Base-by-base conservation (phyloP, 129 eudicot species). In the Logfia minima region DNA sequence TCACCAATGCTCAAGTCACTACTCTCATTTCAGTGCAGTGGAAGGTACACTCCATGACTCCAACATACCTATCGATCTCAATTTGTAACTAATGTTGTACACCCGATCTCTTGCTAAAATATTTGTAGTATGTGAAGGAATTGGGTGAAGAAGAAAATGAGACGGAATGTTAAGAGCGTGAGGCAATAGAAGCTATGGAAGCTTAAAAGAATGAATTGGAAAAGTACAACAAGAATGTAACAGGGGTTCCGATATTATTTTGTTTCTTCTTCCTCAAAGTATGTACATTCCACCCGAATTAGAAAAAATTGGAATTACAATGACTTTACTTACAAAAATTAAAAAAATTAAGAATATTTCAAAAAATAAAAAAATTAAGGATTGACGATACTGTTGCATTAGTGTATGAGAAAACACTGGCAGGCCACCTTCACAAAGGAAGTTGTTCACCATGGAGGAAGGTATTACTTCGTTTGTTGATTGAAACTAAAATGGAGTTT, bases 381-480 rank as follows among this genome's bases (percentile, higher is more conserved):
- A 91, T 94, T 80, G 96, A 94, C 84, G 98, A 91, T 37, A 94
- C 98, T 66, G 91, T 97, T 87, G 96, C 97, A 55, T 77, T 94
- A 72, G 98, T 94, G 29, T 75, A 86, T 71, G 98, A 94, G 85
- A 87, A 83, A 87, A 89, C 91, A 58, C 97, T 96, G 1, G 53
- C 90, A 19, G 98, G 98, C 64, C 81, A 97, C 56, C 75, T 91
- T 69, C 97, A 94, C 83, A 89, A 87, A 84, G 97, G 98, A 70
- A 86, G 91, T 21, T 94, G 97, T 84, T 94, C 98, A 13, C 91
- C 98, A 43, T 94, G 98, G 98, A 94, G 87, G 93, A 94, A 94
- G 98, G 97, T 94, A 86, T 35, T 24, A 21, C 11, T 55, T 68
- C 62, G 18, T 59, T 64, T 63, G 60, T 75, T 62, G 18, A 35